phyloP scores from a whole-genome alignment of 768 basidiomycete species.

The Kwoniella newhampshirensis region DNA sequence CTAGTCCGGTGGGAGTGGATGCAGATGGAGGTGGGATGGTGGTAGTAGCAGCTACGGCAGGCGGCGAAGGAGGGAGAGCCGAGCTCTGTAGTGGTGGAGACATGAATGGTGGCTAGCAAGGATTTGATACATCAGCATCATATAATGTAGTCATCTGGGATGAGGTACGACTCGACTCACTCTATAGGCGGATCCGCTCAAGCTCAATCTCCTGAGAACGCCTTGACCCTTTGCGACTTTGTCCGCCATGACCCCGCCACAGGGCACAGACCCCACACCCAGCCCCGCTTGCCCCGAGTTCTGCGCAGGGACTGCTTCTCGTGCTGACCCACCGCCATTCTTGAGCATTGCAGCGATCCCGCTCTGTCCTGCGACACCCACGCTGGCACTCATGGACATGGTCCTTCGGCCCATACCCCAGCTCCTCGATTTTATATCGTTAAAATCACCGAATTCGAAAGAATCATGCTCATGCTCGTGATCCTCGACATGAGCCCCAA shows the following conservation, averaged over 20 bases:
- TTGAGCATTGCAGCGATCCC: constrained; percentile 26
- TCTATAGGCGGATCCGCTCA: constrained; percentile 25
- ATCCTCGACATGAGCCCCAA: constrained; percentile 17
- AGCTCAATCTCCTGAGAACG: constrained; percentile 38
- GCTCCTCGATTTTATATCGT: constrained; percentile 24
- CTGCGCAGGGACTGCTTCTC: background rate
- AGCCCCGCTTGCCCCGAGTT: constrained; percentile 1
- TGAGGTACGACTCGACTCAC: constrained; percentile 30
- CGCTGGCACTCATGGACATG: constrained; percentile 29
- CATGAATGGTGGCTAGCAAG: constrained; percentile 21
- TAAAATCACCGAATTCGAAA: constrained; percentile 46
- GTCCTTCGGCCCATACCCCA: constrained; percentile 32
- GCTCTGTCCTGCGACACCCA: constrained; percentile 1
- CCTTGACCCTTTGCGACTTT: constrained; percentile 47
- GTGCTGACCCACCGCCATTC: constrained; percentile 18
- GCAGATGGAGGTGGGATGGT: constrained; percentile 8
- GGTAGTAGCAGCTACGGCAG: background rate
- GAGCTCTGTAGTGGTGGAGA: constrained; percentile 21
- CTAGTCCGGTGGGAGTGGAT: constrained; percentile 6
- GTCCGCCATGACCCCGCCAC: constrained; percentile 39
- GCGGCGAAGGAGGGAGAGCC: constrained; percentile 12
- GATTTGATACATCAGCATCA: background rate
- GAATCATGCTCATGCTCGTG: constrained; percentile 46
- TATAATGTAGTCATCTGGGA: background rate
- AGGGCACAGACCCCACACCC: constrained; percentile 4